Percentiles rank a stretch among this genome's conserved stretches.
Evolutionary conservation across 805 yeast species (phyloP).

Genomic region (Ogataea angusta): DNA sequence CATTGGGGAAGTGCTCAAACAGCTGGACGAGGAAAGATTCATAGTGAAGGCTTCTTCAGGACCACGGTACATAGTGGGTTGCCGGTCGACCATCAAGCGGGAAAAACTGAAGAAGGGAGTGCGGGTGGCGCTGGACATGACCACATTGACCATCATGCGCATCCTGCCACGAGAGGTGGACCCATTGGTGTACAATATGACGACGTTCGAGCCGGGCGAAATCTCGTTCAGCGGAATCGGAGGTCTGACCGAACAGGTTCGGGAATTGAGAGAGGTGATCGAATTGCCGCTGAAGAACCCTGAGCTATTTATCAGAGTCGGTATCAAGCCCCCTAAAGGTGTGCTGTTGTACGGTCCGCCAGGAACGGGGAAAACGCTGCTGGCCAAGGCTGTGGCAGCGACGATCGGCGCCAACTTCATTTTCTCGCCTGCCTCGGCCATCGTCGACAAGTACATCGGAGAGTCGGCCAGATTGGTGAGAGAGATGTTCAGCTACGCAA

Average conservation of each 20-base stretch:
- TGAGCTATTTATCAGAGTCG: constrained; percentile 90
- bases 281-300: constrained; percentile 97
- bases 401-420: constrained; percentile 97
- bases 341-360: constrained; percentile 97
- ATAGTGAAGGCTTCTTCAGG: constrained; percentile 97
- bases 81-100: constrained; percentile 87
- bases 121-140: constrained; percentile 95
- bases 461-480: constrained; percentile 95
- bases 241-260: constrained; percentile 91
- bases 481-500: constrained; percentile 97
- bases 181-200: constrained; percentile 97
- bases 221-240: constrained; percentile 93
- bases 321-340: constrained; percentile 98
- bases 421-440: constrained; percentile 97
- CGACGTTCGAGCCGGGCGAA: constrained; percentile 97
- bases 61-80: constrained; percentile 96
- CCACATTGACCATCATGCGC: constrained; percentile 96
- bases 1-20: constrained; percentile 95
- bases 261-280: constrained; percentile 96
- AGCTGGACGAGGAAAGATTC: constrained; percentile 88
- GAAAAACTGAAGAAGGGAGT: constrained; percentile 86
- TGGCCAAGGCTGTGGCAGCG: constrained; percentile 98
- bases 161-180: constrained; percentile 97
- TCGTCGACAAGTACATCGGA: constrained; percentile 97
- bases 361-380: constrained; percentile 94